phyloP scores from a whole-genome alignment of 805 yeast species.

The Zygosaccharomyces bisporus region DNA sequence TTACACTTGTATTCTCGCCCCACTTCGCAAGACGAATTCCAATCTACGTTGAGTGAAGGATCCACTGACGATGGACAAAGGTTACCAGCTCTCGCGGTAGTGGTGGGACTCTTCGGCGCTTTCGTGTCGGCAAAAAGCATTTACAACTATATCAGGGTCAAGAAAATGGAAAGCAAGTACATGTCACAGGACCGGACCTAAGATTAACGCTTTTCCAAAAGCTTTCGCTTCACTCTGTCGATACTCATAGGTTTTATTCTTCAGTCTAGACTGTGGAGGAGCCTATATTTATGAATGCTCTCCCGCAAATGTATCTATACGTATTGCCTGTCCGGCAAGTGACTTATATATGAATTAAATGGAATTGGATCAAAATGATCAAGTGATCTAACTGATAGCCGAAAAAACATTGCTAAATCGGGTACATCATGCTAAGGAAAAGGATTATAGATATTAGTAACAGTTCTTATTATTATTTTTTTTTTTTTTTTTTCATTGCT shows the following conservation, averaged over 20 bases:
- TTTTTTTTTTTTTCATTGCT: too few relatives aligned
- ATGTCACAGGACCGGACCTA: constrained; percentile 26
- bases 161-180: constrained; percentile 57
- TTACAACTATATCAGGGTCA: constrained; percentile 71
- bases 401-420: too few relatives aligned
- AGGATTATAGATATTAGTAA: too few relatives aligned
- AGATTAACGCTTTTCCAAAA: neutral
- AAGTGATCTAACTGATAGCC: too few relatives aligned
- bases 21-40: constrained; percentile 28
- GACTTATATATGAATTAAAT: neutral
- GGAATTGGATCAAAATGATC: neutral
- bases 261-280: neutral
- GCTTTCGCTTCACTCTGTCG: neutral
- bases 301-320: neutral
- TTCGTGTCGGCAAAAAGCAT: constrained; percentile 62
- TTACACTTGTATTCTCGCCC: constrained; percentile 25
- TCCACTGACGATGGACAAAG: constrained; percentile 31
- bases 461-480: too few relatives aligned
- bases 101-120: constrained; percentile 63
- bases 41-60: constrained; percentile 33
- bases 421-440: too few relatives aligned
- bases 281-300: neutral
- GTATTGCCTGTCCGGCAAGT: neutral
- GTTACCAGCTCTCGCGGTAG: constrained; percentile 56
- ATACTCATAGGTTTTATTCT: neutral